A percentile compares a stretch with the other conserved stretches of the same genome.
Conservation (phyloP, 352 stramenopile genomes). For the Peronospora farinosa region DNA sequence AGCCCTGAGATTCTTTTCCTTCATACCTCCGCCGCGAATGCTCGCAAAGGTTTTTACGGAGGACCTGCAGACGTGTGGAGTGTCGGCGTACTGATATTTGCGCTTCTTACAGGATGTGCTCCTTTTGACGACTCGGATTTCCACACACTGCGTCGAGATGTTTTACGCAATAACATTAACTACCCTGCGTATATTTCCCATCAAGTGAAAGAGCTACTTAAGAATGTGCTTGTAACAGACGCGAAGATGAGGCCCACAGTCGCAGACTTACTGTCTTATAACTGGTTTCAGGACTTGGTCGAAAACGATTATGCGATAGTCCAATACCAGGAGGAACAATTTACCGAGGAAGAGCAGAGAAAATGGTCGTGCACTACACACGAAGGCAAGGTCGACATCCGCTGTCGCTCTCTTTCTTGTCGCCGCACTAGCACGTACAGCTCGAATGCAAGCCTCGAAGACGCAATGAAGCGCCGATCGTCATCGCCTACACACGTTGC, state of each 20-base stretch:
- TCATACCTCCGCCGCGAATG: slow-evolving; percentile 19
- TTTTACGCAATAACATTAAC: slow-evolving; percentile 61
- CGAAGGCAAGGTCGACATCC: slow-evolving; percentile 15
- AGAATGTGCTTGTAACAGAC: slow-evolving; percentile 59
- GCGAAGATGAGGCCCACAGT: slow-evolving; percentile 50
- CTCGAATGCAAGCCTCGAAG: slow-evolving; percentile 58
- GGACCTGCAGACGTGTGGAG: slow-evolving; percentile 75
- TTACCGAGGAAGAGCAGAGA: slow-evolving; percentile 7
- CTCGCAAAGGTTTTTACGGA: slow-evolving; percentile 43
- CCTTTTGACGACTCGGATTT: slow-evolving; percentile 79
- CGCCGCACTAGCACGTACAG: slow-evolving; percentile 43
- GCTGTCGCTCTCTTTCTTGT: slow-evolving; percentile 41
- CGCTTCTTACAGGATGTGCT: slow-evolving; percentile 71
- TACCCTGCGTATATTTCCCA: slow-evolving; percentile 61
- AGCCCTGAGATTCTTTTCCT: slow-evolving; percentile 74
- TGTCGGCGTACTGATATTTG: slow-evolving; percentile 73
- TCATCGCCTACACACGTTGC: slow-evolving; percentile 17
- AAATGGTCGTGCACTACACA: slow-evolving; percentile 21
- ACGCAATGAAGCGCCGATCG: slow-evolving; percentile 21
- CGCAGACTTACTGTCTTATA: slow-evolving; percentile 51
- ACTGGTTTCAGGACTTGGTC: slow-evolving; percentile 39
- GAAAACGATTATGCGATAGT: slow-evolving; percentile 4
- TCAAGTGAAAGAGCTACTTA: slow-evolving; percentile 58
- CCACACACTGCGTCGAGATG: slow-evolving; percentile 48
- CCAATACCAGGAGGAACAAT: slow-evolving; percentile 14